Base-by-base conservation (phyloP, 2,329 filamentous ascomycete species). In the Penicillium sp. region DNA sequence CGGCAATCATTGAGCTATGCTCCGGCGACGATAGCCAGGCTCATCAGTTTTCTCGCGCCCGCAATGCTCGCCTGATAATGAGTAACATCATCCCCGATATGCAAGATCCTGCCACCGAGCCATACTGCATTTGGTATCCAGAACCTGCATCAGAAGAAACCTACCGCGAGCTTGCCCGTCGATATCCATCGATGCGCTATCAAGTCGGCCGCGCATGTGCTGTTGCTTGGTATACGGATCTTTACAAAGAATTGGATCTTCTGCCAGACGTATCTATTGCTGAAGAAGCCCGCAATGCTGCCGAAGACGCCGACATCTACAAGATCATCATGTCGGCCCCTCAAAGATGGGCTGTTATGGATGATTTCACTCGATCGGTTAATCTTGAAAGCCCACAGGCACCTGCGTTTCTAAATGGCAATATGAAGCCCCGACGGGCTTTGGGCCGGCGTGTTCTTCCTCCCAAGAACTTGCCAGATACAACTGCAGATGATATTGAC, bases 41-140 rank as follows among this genome's bases (percentile, higher is more conserved):
- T 7, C 26, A 26, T 54, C 52, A 49, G 21, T 54, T 57, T 21
- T 53, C 56, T n/a, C 59, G 58, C 35, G 51, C 59, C 24, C 53
- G 57, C 39, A 55, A 61, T 54, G 61, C 63, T 33, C 50, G 61
- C 29, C 44, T 55, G 7, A 64, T 67, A 27, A 64, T 63, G 61
- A 65, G 61, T 55, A 29, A 61, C 29, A 46, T 52, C 1, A 63
- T 78, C 10, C 75, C 72, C 0, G 51, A 67, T 13, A 69, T 69
- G 31, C 45, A 57, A 3, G 43, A 60, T 14, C 55, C 62, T 6
- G 60, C 68, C 4, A 55, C 65, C 1, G 46, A 68, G 16, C 76
- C 74, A 0, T 79, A 79, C 60, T 79, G 76, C 54, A 76, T 79
- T 46, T 79, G 76, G 75, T 59, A 76, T 58, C 77, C 76, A 0